Conservation (phyloP, 2,329 filamentous ascomycete species). For the Aciculosporium take region DNA sequence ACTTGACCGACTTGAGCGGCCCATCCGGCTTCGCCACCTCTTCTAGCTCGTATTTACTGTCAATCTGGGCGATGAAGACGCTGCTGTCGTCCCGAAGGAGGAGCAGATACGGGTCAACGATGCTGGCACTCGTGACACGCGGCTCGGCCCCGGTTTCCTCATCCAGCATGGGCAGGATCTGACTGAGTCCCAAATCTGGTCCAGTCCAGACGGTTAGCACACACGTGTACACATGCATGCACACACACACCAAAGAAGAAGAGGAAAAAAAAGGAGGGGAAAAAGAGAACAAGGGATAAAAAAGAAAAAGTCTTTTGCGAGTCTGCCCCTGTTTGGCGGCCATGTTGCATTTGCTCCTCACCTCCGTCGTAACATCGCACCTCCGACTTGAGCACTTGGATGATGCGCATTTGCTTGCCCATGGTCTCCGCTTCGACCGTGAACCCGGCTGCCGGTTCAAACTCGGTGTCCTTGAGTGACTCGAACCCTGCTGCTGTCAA, state of each 20-base stretch:
- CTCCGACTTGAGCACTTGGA: conserved; percentile 78
- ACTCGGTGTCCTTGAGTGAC: conserved; percentile 69
- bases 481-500: conserved; percentile 62
- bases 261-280: not conserved
- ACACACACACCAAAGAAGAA: not conserved
- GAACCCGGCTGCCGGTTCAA: conserved; percentile 75
- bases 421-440: conserved; percentile 79
- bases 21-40: conserved; percentile 55
- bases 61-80: conserved; percentile 64
- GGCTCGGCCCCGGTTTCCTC: conserved; percentile 76
- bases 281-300: too few relatives aligned
- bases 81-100: conserved; percentile 75
- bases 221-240: not conserved
- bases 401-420: conserved; percentile 63
- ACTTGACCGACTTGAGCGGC: conserved; percentile 47
- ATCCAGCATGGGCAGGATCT: conserved; percentile 86
- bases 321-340: too few relatives aligned
- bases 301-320: too few relatives aligned
- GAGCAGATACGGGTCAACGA: conserved; percentile 74
- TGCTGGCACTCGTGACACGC: conserved; percentile 64
- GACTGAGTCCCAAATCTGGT: conserved; percentile 70
- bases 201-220: conserved; percentile 8
- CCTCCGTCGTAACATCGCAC: conserved; percentile 82
- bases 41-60: conserved; percentile 66
- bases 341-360: too few relatives aligned